Conservation (phyloP, 2,329 filamentous ascomycete species). For the Alternaria rosae region DNA sequence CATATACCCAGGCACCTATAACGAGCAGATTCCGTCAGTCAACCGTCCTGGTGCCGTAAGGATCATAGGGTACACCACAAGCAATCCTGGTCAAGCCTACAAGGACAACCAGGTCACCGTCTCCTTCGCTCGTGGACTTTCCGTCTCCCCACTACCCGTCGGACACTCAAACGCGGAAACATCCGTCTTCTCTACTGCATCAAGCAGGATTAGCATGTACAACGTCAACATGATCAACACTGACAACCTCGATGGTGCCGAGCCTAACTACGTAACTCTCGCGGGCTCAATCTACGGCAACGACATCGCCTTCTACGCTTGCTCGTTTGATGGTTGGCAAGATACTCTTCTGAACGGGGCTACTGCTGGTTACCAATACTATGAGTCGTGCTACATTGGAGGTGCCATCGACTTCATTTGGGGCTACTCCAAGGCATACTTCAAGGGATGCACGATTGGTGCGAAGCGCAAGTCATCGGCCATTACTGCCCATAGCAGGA, state of each 20-base stretch:
- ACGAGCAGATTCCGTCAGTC: slow-evolving; percentile 63
- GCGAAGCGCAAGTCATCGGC: slow-evolving; percentile 47
- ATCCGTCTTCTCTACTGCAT: slow-evolving; percentile 54
- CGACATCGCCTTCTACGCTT: slow-evolving; percentile 64
- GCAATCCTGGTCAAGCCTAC: slow-evolving; percentile 52
- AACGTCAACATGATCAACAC: slow-evolving; percentile 62
- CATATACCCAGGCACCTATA: slow-evolving; percentile 65
- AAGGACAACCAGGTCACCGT: slow-evolving; percentile 64
- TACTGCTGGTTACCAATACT: slow-evolving; percentile 60
- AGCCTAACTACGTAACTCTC: slow-evolving; percentile 55
- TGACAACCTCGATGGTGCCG: slow-evolving; percentile 50
- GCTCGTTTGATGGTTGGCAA: slow-evolving; percentile 62
- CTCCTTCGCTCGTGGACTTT: slow-evolving; percentile 48
- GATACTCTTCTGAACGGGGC: slow-evolving; percentile 54
- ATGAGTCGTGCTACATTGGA: slow-evolving; percentile 63
- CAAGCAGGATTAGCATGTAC: slow-evolving; percentile 63
- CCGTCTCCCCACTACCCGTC: slow-evolving; percentile 49
- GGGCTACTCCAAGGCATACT: slow-evolving; percentile 60
- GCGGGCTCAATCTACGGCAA: slow-evolving; percentile 60
- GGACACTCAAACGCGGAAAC: slow-evolving; percentile 59
- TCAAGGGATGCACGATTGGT: slow-evolving; percentile 57
- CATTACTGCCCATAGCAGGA: slow-evolving; percentile 36
- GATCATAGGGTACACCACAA: slow-evolving; percentile 66
- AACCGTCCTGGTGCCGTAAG: slow-evolving; percentile 58
- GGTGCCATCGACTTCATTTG: slow-evolving; percentile 67